Evolutionary conservation across 2,329 filamentous ascomycete species (phyloP), one percentile per base, ranked within the genome.

Genomic region (Colletotrichum sp.): DNA sequence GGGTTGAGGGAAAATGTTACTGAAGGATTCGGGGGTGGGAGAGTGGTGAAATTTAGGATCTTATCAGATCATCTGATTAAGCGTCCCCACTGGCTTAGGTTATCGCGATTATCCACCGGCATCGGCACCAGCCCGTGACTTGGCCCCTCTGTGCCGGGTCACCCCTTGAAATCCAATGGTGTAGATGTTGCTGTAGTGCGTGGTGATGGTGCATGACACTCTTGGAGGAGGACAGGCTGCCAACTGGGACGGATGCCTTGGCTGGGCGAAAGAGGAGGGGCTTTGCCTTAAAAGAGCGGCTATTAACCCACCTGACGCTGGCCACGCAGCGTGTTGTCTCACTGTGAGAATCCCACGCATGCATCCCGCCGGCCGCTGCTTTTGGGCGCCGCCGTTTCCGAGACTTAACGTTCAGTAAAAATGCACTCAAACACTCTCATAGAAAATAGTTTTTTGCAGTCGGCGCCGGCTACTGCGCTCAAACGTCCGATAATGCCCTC

Each of bases 11-110:
- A 58, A 52, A 63, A 34, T 43, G 34, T 2, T 30, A 38, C 18
- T 63, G 67, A 58, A 48, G 66, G 65, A 66, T 58, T 74, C 28
- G 61, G 34, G 61, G 64, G 58, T 58, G 28, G 64, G 30, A 57
- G 63, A 65, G 63, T 58, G 24, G 64, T 24, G 63, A 74, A 67
- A 69, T 71, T 72, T 64, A 21, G 36, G 57, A 77, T 77, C 76
- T 77, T 77, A 77, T 77, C 74, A 77, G 76, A 77, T 77, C 70
- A 77, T 77, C 76, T 77, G 74, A 77, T 76, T 67, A 76, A 38
- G 64, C 43, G 43, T 21, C 43, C 26, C 48, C 28, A 52, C 43
- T 28, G 16, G 70, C 57, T 61, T 65, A 69, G 64, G 74, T 69
- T 65, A 60, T 60, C 64, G 64, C 70, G 64, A 68, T 67, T 55